Base-by-base conservation (phyloP, 1,284 basidiomycete species). In the Naganishia albida region DNA sequence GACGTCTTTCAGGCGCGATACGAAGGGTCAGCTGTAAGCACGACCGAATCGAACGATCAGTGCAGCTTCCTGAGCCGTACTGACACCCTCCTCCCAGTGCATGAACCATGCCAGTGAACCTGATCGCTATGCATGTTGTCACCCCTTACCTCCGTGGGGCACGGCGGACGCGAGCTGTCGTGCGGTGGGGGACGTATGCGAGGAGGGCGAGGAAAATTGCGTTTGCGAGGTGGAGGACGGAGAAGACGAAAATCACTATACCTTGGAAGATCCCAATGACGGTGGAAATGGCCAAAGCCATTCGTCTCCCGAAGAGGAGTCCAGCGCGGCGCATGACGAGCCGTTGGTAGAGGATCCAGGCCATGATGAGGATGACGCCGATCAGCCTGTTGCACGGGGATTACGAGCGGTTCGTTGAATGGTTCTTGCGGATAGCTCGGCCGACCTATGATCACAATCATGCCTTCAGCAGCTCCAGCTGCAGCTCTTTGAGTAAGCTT, bases 181-280 rank as follows among this genome's bases (percentile, higher is more conserved):
- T 7, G 49, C 46, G 13, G 34, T 60, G 18, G 57, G 57, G 12
- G 57, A 60, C 23, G 57, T 42, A 10, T 60, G 57, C 26, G 46
- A 60, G 12, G 57, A 49, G 4, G 46, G 57, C 34, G 57, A 60
- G 38, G 57, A 60, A 23, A 60, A 60, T 20, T 60, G 57, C 23
- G 57, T 60, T 1, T 60, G 57, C 28, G 46, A 60, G 10, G 15
- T 51, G 8, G 57, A 38, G 12, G 57, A 49, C 4, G 46, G n/a
- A 2, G 46, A 60, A 7, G 46, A 59, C 25, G n/a, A 48, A 38
- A 10, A 6, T 10, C 34, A 34, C 34, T 34, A 34, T 34, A 34
- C 34, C 34, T 10, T 34, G 34, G 34, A 34, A 34, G 34, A 34
- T 34, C 34, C 34, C 34, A 34, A 34, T 34, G 10, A 34, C 34